These are phyloP conservation scores for Vicia villosa DNA, from an alignment of 306 rosid species.

Conservation along the genomic window DNA sequence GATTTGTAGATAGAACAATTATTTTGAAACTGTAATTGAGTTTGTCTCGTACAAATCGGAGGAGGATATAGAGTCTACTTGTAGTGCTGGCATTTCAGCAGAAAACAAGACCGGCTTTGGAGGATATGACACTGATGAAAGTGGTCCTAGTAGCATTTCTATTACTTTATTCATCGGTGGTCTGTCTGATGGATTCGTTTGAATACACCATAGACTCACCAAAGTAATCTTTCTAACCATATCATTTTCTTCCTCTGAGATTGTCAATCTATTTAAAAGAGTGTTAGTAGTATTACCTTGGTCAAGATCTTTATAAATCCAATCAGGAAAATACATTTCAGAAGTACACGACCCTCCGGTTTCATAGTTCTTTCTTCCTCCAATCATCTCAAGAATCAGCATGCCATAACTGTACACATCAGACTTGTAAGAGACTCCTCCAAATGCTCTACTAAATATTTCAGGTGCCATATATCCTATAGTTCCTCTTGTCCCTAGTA, in stretches of 20 bases:
- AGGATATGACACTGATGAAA: constrained; percentile 34
- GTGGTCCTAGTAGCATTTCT: constrained; percentile 46
- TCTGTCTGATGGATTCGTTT: constrained; percentile 37
- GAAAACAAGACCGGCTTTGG: constrained; percentile 42
- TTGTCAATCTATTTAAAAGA: neutral
- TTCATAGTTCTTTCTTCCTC: constrained; percentile 40
- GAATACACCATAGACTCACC: constrained; percentile 48
- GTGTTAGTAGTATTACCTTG: neutral
- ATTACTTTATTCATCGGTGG: constrained; percentile 47
- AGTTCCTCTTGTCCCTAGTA: constrained; percentile 43
- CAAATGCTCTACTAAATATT: constrained; percentile 30
- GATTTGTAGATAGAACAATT: neutral
- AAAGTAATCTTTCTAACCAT: constrained; percentile 33
- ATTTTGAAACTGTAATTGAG: neutral
- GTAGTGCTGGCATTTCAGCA: constrained; percentile 6
- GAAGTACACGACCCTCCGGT: constrained; percentile 8
- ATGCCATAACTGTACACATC: constrained; percentile 52
- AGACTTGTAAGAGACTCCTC: constrained; percentile 42
- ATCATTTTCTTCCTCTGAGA: constrained; percentile 37
- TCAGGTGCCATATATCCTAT: constrained; percentile 45
- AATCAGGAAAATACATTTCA: constrained; percentile 38
- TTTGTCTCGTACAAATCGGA: neutral
- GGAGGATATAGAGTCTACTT: neutral
- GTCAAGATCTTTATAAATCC: constrained; percentile 37
- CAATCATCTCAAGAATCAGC: constrained; percentile 43